These are phyloP conservation scores for Malus hybrid DNA, from an alignment of 331 rosid species.

Conservation along the genomic window DNA sequence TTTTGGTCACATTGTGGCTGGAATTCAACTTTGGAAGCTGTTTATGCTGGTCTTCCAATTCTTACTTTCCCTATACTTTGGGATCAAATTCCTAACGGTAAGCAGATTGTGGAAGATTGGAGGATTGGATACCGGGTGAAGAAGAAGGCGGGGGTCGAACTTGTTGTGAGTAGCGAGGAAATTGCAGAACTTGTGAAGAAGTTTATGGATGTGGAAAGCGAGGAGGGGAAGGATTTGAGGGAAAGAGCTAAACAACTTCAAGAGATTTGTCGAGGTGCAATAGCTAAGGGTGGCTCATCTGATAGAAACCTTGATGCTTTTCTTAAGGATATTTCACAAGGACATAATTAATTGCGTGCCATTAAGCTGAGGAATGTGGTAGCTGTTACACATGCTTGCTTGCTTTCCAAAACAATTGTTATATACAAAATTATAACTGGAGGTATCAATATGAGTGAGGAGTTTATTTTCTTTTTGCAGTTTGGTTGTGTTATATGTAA, in stretches of 20 bases:
- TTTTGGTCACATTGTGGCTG: conserved; percentile 52
- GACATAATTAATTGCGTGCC: neutral
- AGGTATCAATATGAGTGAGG: no score
- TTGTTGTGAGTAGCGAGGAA: conserved; percentile 18
- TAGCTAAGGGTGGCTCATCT: conserved; percentile 30
- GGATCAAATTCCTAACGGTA: conserved; percentile 30
- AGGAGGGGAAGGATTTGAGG: conserved; percentile 24
- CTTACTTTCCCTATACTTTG: conserved; percentile 27
- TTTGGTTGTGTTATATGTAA: no score
- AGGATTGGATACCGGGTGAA: conserved; percentile 28
- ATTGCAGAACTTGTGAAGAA: conserved; percentile 20
- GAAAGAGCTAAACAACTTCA: conserved; percentile 16
- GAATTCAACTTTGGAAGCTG: conserved; percentile 41
- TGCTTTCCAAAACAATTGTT: no score
- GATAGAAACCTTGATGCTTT: conserved; percentile 23
- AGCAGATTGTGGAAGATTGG: conserved; percentile 43
- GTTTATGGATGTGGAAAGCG: conserved; percentile 27
- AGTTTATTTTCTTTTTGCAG: no score
- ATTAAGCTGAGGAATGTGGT: neutral
- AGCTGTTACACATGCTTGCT: no score
- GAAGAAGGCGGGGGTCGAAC: neutral
- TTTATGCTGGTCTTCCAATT: conserved; percentile 35
- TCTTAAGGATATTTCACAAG: conserved; percentile 15
- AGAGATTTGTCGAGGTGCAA: conserved; percentile 15
- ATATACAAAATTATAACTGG: no score